Evolutionary conservation across 164 flowering plant species (phyloP).

Genomic region (Liquidambar formosana): DNA sequence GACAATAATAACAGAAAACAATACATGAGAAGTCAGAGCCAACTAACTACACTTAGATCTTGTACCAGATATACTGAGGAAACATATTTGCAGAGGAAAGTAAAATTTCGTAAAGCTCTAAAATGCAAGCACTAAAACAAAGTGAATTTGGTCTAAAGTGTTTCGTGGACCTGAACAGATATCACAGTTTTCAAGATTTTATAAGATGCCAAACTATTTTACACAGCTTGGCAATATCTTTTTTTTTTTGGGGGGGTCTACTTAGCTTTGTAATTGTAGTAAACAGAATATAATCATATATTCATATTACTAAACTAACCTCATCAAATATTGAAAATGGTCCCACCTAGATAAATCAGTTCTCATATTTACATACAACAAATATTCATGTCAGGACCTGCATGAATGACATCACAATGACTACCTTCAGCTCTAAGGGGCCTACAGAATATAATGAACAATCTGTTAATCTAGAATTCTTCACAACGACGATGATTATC

Average conservation of each 20-base stretch:
- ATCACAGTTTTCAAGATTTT: neutral
- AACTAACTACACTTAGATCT: neutral
- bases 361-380: neutral
- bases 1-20: conserved; percentile 1
- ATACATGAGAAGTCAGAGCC: neutral
- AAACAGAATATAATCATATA: neutral
- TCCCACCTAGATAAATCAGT: neutral
- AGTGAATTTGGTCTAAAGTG: neutral
- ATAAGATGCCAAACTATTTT: too few species aligned
- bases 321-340: neutral
- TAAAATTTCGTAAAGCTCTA: neutral
- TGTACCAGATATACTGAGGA: too few species aligned
- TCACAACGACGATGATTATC: too few species aligned
- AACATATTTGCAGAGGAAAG: neutral
- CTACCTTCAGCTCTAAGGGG: too few species aligned
- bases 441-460: too few species aligned
- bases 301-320: neutral
- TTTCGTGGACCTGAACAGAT: neutral
- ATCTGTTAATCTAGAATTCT: too few species aligned
- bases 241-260: too few species aligned
- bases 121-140: neutral
- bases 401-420: too few species aligned
- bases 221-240: neutral
- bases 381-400: too few species aligned
- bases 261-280: neutral